Evolutionary conservation across 1,139 yeast species (phyloP), one percentile per base, ranked within the genome.

Genomic region (Pichia sp.): DNA sequence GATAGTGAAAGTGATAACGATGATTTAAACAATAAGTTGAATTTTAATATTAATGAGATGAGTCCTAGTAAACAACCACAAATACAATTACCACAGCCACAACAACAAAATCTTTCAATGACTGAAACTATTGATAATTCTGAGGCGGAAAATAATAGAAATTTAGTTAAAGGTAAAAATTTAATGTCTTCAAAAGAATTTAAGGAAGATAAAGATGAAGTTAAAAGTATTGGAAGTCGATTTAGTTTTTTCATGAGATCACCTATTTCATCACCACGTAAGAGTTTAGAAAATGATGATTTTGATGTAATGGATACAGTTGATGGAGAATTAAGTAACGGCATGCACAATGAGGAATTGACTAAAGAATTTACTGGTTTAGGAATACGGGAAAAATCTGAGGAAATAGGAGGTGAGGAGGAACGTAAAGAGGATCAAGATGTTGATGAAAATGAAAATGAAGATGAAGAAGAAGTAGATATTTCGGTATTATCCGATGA

Each of bases 1-100:
- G 81, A 75, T 39, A 72, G 61, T 31, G 69, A 65, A 19, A 56
- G 49, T 13, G 48, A 50, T 41, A 14, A 36, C 37, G 21, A 27
- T 37, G 37, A 34, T 41, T 6, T 3, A 13, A 19, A 18, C 11
- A 24, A 16, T 16, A n/a, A n/a, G 6, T 8, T 11, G 6, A 29
- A 14, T 18, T 13, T 2, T 6, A 14, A 9, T 11, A 22, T n/a
- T 6, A 8, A 24, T 13, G 18, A 5, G 4, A 14, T 14, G 27
- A 13, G 11, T n/a, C n/a, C n/a, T n/a, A n/a, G n/a, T n/a, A n/a
- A n/a, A n/a, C n/a, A n/a, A n/a, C 14, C 11, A 25, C n/a, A 7
- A 25, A 13, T 11, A 25, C 14, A n/a, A 22, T 22, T 7, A 22
- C 24, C 6, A 7, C 9, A 22, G 24, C 9, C 9, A 22, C 9